phyloP scores from a whole-genome alignment of 768 basidiomycete species.

The Lactarius deliciosus region DNA sequence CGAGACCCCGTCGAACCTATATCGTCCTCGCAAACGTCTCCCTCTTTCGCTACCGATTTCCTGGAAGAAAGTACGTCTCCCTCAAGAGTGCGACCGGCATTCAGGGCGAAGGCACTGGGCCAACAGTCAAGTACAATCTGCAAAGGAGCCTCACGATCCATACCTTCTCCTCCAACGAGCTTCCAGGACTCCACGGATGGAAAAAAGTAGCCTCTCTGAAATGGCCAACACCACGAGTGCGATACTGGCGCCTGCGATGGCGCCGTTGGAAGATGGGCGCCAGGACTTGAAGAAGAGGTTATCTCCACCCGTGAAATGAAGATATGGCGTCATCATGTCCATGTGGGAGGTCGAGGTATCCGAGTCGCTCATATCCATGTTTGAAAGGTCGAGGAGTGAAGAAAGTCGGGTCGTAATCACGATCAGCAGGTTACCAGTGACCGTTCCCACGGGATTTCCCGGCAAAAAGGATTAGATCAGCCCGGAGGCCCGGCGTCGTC shows the following conservation, averaged over 20 bases:
- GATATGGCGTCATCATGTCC: conserved; percentile 60
- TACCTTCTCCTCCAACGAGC: conserved; percentile 61
- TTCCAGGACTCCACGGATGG: conserved; percentile 53
- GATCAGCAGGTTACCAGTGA: not conserved
- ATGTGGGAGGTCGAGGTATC: conserved; percentile 29
- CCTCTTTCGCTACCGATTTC: conserved; percentile 6
- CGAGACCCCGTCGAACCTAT: not conserved
- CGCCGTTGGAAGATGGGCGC: conserved; percentile 65
- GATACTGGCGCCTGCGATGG: conserved; percentile 74
- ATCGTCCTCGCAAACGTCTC: not conserved
- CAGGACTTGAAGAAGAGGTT: conserved; percentile 65
- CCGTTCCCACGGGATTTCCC: not conserved
- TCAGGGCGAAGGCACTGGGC: conserved; percentile 6
- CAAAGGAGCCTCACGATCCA: not conserved
- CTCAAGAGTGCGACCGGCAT: not conserved
- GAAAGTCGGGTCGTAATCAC: not conserved
- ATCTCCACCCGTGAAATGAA: conserved; percentile 69
- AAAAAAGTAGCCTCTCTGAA: conserved; percentile 67
- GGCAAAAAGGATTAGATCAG: too few species aligned
- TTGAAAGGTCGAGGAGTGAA: not conserved
- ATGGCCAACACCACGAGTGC: conserved; percentile 66
- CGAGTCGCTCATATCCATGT: conserved; percentile 15
- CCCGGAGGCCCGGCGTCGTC: too few species aligned
- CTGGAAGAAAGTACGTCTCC: not conserved
- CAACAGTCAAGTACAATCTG: not conserved